phyloP scores from a whole-genome alignment of 345 rosid species.

The Diplotaxis tenuifolia region DNA sequence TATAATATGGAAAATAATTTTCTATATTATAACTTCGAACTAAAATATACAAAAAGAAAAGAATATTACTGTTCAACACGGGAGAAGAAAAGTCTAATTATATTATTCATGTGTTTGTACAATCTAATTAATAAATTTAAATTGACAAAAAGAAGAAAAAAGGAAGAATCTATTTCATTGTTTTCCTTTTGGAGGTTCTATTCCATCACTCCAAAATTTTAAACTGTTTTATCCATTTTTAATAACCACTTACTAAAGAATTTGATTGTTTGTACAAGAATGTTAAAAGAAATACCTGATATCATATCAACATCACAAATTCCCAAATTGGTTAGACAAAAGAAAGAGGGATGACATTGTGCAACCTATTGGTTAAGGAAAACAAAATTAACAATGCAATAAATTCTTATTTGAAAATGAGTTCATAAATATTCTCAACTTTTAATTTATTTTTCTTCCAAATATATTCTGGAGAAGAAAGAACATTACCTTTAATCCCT shows the following conservation, averaged over 20 bases:
- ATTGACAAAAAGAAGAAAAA: not conserved
- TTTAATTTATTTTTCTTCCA: too few species aligned
- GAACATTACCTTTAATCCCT: constrained; percentile 4
- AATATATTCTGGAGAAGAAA: not conserved
- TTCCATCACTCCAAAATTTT: not conserved
- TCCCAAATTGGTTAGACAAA: not conserved
- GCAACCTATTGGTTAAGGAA: not conserved
- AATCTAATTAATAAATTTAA: too few species aligned
- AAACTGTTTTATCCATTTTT: not conserved
- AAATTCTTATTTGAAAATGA: not conserved
- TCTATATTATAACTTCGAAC: too few species aligned
- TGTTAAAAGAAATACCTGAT: not conserved
- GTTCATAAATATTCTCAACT: not conserved
- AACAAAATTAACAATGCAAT: not conserved
- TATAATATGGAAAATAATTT: not conserved
- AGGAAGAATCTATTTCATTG: not conserved
- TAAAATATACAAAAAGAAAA: not conserved
- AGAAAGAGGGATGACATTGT: not conserved
- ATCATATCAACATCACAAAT: not conserved
- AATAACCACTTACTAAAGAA: not conserved
- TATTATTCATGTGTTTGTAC: not conserved
- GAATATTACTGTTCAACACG: not conserved
- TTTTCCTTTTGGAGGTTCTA: not conserved
- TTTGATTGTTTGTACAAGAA: not conserved
- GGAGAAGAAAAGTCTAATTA: not conserved